Conservation (phyloP, 1,284 basidiomycete species). For the Fomitopsis pinicola region DNA sequence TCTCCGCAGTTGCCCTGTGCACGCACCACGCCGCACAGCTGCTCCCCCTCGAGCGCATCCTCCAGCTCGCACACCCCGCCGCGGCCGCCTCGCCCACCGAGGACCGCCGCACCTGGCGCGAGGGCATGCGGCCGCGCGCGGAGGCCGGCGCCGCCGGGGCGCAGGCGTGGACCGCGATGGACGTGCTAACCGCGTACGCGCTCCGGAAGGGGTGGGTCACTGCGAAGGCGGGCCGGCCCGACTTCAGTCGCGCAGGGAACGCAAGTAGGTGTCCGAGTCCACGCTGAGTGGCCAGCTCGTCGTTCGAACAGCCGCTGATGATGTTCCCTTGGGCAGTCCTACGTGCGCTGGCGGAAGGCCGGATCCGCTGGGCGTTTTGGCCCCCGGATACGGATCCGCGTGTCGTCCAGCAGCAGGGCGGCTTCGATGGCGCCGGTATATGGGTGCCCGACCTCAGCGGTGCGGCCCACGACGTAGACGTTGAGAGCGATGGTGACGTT, state of each 20-base stretch:
- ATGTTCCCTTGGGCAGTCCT: conserved; percentile 49
- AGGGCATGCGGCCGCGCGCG: conserved; percentile 34
- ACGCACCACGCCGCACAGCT: conserved; percentile 65
- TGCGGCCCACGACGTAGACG: conserved; percentile 25
- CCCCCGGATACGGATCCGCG: conserved; percentile 47
- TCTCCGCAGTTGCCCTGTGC: conserved; percentile 78
- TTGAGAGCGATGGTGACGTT: conserved; percentile 29
- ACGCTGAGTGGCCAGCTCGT: conserved; percentile 3
- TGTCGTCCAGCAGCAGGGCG: conserved; percentile 19
- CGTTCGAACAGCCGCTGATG: conserved; percentile 3
- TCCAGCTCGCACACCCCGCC: conserved; percentile 54
- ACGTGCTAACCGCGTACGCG: conserved; percentile 77
- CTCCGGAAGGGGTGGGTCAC: conserved; percentile 79
- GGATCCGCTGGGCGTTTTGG: conserved; percentile 83
- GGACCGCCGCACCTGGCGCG: conserved; percentile 73
- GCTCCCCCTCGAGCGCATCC: conserved; percentile 75
- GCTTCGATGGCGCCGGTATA: conserved; percentile 40
- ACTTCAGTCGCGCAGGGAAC: conserved; percentile 86
- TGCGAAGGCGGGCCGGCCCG: conserved; percentile 84
- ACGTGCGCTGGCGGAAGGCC: conserved; percentile 74
- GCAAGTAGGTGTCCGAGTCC: conserved; percentile 56
- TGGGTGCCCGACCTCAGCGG: conserved; percentile 45
- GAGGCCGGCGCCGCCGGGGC: conserved; percentile 12
- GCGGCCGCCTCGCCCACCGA: conserved; percentile 31
- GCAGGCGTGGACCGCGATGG: conserved; percentile 70